These are phyloP conservation scores for Annulohypoxylon nitens DNA, from an alignment of 495 filamentous ascomycete species.

Conservation along the genomic window DNA sequence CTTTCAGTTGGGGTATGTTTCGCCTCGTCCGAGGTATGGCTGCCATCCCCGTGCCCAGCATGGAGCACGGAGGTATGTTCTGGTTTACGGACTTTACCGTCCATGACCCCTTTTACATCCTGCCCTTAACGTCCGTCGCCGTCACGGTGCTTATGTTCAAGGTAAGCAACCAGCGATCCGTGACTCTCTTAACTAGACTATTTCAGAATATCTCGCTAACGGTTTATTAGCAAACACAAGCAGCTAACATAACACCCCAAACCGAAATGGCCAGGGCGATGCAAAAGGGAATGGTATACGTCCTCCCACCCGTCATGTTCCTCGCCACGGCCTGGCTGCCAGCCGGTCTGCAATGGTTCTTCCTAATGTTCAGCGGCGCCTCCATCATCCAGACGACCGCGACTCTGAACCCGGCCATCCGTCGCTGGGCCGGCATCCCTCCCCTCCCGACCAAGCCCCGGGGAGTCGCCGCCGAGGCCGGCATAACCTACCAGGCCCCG, in stretches of 20 bases:
- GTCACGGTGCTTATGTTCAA: slow-evolving; percentile 62
- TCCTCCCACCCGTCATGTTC: slow-evolving; percentile 72
- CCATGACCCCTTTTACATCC: slow-evolving; percentile 77
- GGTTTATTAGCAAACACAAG: slow-evolving; percentile 50
- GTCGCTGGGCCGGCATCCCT: slow-evolving; percentile 63
- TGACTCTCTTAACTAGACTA: neutral
- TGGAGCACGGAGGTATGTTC: slow-evolving; percentile 73
- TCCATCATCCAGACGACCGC: slow-evolving; percentile 69
- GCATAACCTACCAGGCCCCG: slow-evolving; percentile 49
- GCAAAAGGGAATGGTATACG: slow-evolving; percentile 66
- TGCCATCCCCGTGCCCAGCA: slow-evolving; percentile 79
- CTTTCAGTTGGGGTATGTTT: slow-evolving; percentile 84
- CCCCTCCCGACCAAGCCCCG: slow-evolving; percentile 53
- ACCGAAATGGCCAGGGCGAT: slow-evolving; percentile 54
- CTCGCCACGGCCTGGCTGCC: slow-evolving; percentile 74
- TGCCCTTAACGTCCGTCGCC: slow-evolving; percentile 68
- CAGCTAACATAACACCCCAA: slow-evolving; percentile 50
- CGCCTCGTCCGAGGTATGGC: slow-evolving; percentile 81
- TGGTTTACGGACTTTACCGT: slow-evolving; percentile 88
- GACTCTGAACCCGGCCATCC: slow-evolving; percentile 64
- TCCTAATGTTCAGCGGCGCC: slow-evolving; percentile 69
- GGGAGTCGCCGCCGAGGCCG: slow-evolving; percentile 22
- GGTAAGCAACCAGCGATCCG: slow-evolving; percentile 55
- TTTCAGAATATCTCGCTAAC: slow-evolving; percentile 43
- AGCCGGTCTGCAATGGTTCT: slow-evolving; percentile 77